These are phyloP conservation scores for Nyssa sinensis DNA, from an alignment of 148 eudicot species.

Conservation along the genomic window DNA sequence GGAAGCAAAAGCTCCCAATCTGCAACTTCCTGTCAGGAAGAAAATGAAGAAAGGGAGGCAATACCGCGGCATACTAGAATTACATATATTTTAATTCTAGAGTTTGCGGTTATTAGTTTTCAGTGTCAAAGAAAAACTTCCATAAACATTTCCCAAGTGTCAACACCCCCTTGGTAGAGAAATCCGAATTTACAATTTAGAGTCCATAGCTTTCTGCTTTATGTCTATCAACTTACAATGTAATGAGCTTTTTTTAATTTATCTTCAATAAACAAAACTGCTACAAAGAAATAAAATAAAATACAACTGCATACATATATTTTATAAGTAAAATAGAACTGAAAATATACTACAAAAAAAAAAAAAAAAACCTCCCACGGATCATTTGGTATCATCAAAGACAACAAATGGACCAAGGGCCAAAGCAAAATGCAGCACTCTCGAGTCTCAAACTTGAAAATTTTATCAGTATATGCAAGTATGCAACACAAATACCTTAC, in stretches of 20 bases:
- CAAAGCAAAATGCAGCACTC: neutral
- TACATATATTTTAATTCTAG: neutral
- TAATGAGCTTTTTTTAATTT: neutral
- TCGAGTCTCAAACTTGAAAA: neutral
- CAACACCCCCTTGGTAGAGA: neutral
- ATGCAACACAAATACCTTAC: neutral
- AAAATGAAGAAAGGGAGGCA: neutral
- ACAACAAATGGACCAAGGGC: neutral
- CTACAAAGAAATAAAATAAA: neutral
- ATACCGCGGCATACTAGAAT: neutral
- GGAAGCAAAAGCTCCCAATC: neutral
- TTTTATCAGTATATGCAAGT: neutral
- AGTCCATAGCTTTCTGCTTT: neutral
- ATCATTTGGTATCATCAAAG: constrained; percentile 10
- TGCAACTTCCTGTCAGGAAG: neutral
- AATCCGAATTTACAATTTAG: neutral
- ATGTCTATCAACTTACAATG: neutral
- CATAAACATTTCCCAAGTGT: neutral
- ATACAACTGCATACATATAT: no score
- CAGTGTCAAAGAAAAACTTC: neutral
- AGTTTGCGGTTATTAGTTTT: neutral
- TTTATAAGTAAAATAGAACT: neutral
- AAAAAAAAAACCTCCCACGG: neutral
- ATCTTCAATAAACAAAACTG: neutral
- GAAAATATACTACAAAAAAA: constrained; percentile 1